phyloP scores from a whole-genome alignment of 345 rosid species.

The Physaria fendleri region DNA sequence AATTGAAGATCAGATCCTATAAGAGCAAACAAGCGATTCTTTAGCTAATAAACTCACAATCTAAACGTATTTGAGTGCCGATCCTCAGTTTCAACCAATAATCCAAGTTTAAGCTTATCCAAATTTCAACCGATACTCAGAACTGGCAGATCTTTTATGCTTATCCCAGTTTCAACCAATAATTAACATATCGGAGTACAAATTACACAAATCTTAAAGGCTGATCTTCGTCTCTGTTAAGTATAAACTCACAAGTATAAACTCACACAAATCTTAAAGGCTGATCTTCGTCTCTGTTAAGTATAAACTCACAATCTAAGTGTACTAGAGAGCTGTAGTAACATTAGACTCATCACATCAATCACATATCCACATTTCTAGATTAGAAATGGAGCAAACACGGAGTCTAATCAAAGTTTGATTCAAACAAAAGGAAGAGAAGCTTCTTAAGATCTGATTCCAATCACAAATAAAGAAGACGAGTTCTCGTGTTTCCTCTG shows the following conservation, averaged over 20 bases:
- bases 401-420: neutral
- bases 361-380: neutral
- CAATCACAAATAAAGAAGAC: neutral
- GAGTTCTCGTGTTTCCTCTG: neutral
- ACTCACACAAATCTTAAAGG: too few relatives aligned
- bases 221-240: too few relatives aligned
- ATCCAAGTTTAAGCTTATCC: too few relatives aligned
- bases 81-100: too few relatives aligned
- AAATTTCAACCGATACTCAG: too few relatives aligned
- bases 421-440: neutral
- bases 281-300: too few relatives aligned
- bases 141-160: too few relatives aligned
- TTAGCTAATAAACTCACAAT: too few relatives aligned
- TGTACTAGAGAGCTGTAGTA: neutral
- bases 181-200: too few relatives aligned
- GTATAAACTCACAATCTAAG: neutral
- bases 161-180: neutral
- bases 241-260: too few relatives aligned
- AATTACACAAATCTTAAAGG: too few relatives aligned
- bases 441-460: neutral
- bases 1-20: slow-evolving; percentile 83
- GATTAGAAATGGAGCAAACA: neutral
- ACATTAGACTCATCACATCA: neutral
- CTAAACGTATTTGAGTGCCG: too few relatives aligned
- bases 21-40: slow-evolving; percentile 1